These are phyloP conservation scores for Coniochaeta sp. DNA, from an alignment of 2,329 filamentous ascomycete species.

Conservation along the genomic window DNA sequence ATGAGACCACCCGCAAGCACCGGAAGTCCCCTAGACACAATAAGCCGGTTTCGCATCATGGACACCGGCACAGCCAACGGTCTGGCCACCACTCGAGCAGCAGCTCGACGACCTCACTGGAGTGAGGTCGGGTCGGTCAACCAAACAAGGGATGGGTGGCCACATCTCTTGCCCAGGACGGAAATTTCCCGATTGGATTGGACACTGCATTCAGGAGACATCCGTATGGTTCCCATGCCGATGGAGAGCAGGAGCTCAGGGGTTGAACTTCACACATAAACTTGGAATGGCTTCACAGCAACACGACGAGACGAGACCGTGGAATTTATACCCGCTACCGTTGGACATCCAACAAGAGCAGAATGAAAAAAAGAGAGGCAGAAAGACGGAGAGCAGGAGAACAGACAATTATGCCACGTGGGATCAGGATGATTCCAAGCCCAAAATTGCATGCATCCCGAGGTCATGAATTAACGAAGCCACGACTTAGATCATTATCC, in stretches of 20 bases:
- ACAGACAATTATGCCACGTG: not conserved
- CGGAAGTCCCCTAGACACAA: conserved; percentile 35
- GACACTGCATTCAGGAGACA: not conserved
- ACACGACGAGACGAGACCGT: conserved; percentile 9
- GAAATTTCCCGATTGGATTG: not conserved
- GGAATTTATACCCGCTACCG: conserved; percentile 15
- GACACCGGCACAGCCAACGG: conserved; percentile 37
- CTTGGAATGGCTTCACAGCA: conserved; percentile 27
- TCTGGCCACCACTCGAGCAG: conserved; percentile 54
- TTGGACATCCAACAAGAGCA: not conserved
- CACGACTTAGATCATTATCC: not conserved
- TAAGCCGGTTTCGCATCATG: conserved; percentile 16
- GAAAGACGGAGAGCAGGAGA: not conserved
- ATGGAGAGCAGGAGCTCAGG: conserved; percentile 2
- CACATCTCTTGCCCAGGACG: not conserved
- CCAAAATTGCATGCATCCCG: not conserved
- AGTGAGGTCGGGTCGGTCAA: conserved; percentile 21
- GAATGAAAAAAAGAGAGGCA: not conserved
- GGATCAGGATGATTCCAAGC: not conserved
- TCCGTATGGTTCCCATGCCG: conserved; percentile 1
- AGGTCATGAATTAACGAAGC: not conserved
- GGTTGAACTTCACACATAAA: conserved; percentile 17
- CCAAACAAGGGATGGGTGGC: not conserved
- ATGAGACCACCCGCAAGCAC: conserved; percentile 40
- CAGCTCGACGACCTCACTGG: conserved; percentile 53